Evolutionary conservation across 352 stramenopile species (phyloP).

Genomic region (Globisporangium takayamanum): DNA sequence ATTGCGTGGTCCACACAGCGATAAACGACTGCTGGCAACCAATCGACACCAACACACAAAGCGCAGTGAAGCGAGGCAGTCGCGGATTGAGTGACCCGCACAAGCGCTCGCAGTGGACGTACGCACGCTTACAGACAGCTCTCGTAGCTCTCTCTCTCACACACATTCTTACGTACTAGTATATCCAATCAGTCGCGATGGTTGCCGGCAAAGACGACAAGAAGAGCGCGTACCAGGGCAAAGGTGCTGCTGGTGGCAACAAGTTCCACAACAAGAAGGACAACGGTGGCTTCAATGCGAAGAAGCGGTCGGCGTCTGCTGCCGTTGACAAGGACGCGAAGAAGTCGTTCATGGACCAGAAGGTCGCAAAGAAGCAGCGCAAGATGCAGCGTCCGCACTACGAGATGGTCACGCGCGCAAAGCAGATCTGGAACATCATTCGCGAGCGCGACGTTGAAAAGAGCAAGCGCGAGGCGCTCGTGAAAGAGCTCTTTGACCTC

Average conservation of each 20-base stretch:
- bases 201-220: conserved; percentile 13
- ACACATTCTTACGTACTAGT: not conserved
- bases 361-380: conserved; percentile 90
- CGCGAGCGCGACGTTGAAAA: conserved; percentile 83
- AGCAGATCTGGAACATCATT: conserved; percentile 95
- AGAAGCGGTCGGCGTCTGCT: conserved; percentile 49
- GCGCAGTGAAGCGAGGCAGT: too few relatives aligned
- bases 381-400: conserved; percentile 93
- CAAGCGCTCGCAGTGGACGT: too few relatives aligned
- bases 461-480: conserved; percentile 73
- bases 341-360: conserved; percentile 84
- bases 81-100: too few relatives aligned
- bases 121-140: too few relatives aligned
- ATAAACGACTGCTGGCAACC: too few relatives aligned
- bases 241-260: conserved; percentile 4
- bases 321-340: conserved; percentile 50
- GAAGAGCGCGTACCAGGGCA: conserved; percentile 13
- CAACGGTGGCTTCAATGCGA: conserved; percentile 29
- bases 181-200: not conserved
- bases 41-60: too few relatives aligned
- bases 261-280: conserved; percentile 5
- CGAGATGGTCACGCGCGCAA: conserved; percentile 89
- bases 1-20: too few relatives aligned
- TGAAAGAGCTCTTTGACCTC: conserved; percentile 88
- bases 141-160: not conserved